These are phyloP conservation scores for Naumovozyma baii DNA, from an alignment of 805 yeast species.

Conservation along the genomic window DNA sequence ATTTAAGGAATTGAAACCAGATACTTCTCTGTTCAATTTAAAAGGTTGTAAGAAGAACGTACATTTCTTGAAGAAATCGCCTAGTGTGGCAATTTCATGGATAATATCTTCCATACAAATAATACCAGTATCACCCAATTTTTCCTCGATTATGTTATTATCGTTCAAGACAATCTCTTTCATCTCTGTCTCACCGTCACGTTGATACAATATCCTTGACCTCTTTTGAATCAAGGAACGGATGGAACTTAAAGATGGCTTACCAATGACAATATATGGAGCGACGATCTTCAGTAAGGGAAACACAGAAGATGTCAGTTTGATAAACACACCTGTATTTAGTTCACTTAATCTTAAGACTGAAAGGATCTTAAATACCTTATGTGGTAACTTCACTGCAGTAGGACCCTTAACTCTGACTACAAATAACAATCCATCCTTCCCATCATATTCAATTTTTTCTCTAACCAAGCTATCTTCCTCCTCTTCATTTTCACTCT, in stretches of 20 bases:
- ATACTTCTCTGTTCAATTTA: constrained; percentile 55
- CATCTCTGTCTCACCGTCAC: constrained; percentile 22
- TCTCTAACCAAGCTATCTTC: constrained; percentile 25
- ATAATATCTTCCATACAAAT: constrained; percentile 76
- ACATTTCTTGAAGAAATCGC: constrained; percentile 54
- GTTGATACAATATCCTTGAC: constrained; percentile 42
- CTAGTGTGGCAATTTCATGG: constrained; percentile 55
- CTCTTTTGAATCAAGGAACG: constrained; percentile 70
- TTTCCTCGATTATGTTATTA: constrained; percentile 66
- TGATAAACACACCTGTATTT: constrained; percentile 66
- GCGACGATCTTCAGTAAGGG: constrained; percentile 59
- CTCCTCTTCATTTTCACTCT: constrained; percentile 21
- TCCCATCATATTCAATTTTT: constrained; percentile 31
- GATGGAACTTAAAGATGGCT: constrained; percentile 62
- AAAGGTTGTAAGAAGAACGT: constrained; percentile 62
- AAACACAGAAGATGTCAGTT: constrained; percentile 46
- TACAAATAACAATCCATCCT: constrained; percentile 49
- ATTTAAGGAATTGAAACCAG: constrained; percentile 66
- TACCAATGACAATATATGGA: constrained; percentile 66
- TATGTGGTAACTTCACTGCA: constrained; percentile 56
- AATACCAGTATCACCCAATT: constrained; percentile 56
- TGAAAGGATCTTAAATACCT: constrained; percentile 49
- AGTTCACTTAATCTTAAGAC: constrained; percentile 49
- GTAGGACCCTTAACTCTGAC: constrained; percentile 59
- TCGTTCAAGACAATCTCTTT: constrained; percentile 51